phyloP scores from a whole-genome alignment of 2,329 filamentous ascomycete genomes.

The Cryphonectria naterciae region DNA sequence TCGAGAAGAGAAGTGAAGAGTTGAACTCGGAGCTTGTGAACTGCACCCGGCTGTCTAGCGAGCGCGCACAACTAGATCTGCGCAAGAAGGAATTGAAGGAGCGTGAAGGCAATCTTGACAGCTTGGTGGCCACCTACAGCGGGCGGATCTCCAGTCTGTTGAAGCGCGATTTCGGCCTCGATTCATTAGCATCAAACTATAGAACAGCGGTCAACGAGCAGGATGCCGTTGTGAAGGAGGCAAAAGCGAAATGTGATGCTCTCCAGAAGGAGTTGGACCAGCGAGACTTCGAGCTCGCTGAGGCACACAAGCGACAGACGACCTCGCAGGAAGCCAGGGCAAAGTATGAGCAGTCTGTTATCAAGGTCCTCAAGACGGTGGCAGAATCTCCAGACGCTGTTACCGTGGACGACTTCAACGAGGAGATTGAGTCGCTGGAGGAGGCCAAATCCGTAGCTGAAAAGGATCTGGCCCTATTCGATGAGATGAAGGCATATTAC shows the following conservation, averaged over 20 bases:
- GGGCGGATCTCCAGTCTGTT: conserved; percentile 70
- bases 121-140: conserved; percentile 74
- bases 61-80: conserved; percentile 82
- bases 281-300: conserved; percentile 73
- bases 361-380: conserved; percentile 51
- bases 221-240: conserved; percentile 61
- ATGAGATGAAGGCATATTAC: conserved; percentile 73
- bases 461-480: conserved; percentile 70
- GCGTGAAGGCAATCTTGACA: conserved; percentile 74
- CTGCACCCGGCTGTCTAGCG: conserved; percentile 77
- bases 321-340: conserved; percentile 66
- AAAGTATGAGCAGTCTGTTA: conserved; percentile 61
- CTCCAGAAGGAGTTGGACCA: conserved; percentile 75
- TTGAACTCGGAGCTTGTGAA: conserved; percentile 82
- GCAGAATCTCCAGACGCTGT: conserved; percentile 42
- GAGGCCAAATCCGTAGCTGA: conserved; percentile 63
- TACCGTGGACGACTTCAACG: conserved; percentile 58
- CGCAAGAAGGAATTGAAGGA: conserved; percentile 80
- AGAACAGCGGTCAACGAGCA: conserved; percentile 65
- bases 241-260: conserved; percentile 71
- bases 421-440: conserved; percentile 54
- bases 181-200: conserved; percentile 72
- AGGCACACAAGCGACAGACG: conserved; percentile 64
- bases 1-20: conserved; percentile 74
- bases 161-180: conserved; percentile 68